Percentiles rank a stretch among this genome's conserved stretches.
phyloP scores from a whole-genome alignment of 495 filamentous ascomycete species.

The Penicillium psychrofluorescens region DNA sequence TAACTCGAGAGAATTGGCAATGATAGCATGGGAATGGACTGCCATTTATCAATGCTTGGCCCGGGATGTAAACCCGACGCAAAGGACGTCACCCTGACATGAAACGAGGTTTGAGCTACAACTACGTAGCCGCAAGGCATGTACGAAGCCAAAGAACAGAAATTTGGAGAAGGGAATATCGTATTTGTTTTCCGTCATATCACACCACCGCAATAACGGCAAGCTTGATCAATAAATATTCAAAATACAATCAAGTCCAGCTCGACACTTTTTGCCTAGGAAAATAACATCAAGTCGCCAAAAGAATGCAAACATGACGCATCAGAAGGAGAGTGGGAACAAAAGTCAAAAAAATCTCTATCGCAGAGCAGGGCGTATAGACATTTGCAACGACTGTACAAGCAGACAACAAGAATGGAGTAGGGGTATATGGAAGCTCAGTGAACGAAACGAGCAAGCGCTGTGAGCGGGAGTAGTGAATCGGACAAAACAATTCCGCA shows the following conservation, averaged over 20 bases:
- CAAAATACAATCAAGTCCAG: background rate
- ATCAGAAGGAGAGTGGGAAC: background rate
- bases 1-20: background rate
- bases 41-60: background rate
- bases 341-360: background rate
- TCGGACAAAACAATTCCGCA: background rate
- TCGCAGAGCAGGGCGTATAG: background rate
- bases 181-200: too few relatives aligned
- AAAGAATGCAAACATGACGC: background rate
- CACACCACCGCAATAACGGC: too few relatives aligned
- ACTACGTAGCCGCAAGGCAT: too few relatives aligned
- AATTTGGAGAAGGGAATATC: too few relatives aligned
- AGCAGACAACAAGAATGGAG: background rate
- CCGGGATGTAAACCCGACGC: background rate
- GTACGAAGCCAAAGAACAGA: too few relatives aligned
- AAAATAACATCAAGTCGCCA: background rate
- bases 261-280: background rate
- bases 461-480: background rate
- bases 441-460: background rate
- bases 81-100: conserved; percentile 7
- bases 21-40: background rate
- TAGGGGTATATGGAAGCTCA: background rate
- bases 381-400: background rate
- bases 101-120: background rate
- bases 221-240: background rate